Evolutionary conservation across 2,329 filamentous ascomycete genomes (phyloP), one percentile per base, ranked within the genome.

Genomic region (Metarhizium humberi): DNA sequence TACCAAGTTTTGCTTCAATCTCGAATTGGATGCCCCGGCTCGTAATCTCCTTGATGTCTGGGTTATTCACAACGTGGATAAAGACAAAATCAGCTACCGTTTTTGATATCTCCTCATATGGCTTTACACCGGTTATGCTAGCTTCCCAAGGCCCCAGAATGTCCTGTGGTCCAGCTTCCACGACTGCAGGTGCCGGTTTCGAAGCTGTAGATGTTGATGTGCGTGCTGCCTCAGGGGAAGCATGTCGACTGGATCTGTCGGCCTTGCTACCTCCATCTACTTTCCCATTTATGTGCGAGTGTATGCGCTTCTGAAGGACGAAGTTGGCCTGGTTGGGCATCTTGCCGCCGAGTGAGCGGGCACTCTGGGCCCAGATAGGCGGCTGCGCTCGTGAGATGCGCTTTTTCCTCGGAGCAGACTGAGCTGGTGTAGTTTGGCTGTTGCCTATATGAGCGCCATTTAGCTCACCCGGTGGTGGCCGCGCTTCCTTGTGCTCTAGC

Each of bases 1-100:
- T 86, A 18, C 94, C 94, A 50, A 97, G 77, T 70, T 97, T 97
- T 10, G 91, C 94, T 73, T 99, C 94, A 54, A 99, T 88, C 71
- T 99, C 94, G 53, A 96, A 85, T 57, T 90, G 81, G 14, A 91
- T 86, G 6, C 83, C 84, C 16, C 81, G 78, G 52, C 80, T 79
- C 16, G 75, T 71, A 20, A 87, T 80, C 61, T 87, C 83, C 36
- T 78, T 78, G 42, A 85, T 77, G 60, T 88, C 82, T n/a, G 80
- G 76, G 58, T 84, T 83, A 52, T 78, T 75, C 6, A 94, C 78
- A 18, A 94, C 85, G 55, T 87, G 78, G 50, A 81, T 68, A 66
- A 85, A 95, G 11, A 96, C 74, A 63, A 91, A 95, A 66, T 95
- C 88, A 58, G 87, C 88, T n/a, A 95, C 78, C 18, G 77, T 69